Evolutionary conservation across 768 basidiomycete species (phyloP), one percentile per base, ranked within the genome.

Genomic region (Sistotremastrum niveocremeum): DNA sequence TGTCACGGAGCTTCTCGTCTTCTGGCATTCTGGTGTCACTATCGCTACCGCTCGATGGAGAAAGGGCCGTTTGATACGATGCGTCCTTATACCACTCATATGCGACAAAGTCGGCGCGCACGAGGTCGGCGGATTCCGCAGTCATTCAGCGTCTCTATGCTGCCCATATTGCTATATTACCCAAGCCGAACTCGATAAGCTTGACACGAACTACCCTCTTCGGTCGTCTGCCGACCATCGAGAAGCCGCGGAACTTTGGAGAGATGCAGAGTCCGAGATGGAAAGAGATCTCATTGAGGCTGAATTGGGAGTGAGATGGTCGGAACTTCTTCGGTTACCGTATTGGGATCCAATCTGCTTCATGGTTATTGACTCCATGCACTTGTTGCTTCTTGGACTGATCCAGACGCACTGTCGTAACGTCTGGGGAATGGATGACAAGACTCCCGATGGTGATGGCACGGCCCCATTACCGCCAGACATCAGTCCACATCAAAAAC

Each of bases 361-460:
- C 38, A 33, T 45, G 28, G 52, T 47, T 6, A 39, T 66, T n/a
- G 65, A 70, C 37, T 46, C 57, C 1, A 69, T 70, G 65, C 67
- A 69, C 35, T 56, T 58, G n/a, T 49, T 68, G 2, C 49, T 56
- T 10, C 51, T 58, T 20, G 57, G 59, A 46, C 38, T 55, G 7
- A 37, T 55, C 12, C 37, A 54, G 30, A 46, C 49, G 29, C 57
- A 56, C 41, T 53, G 45, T 37, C 46, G 45, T 32, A 31, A 49
- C 37, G 51, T 56, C 31, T 54, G 52, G 39, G 49, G 53, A 29
- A 54, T 56, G 4, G 49, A 54, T 35, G 35, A 44, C 11, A 42
- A 49, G 41, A 30, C 44, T 29, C 44, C 46, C 46, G 46, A 50
- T 44, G 38, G 49, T 39, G 34, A 40, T 34, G 57, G 54, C n/a